phyloP scores from a whole-genome alignment of 148 eudicot species.

The Vaccinium vitisidaea region DNA sequence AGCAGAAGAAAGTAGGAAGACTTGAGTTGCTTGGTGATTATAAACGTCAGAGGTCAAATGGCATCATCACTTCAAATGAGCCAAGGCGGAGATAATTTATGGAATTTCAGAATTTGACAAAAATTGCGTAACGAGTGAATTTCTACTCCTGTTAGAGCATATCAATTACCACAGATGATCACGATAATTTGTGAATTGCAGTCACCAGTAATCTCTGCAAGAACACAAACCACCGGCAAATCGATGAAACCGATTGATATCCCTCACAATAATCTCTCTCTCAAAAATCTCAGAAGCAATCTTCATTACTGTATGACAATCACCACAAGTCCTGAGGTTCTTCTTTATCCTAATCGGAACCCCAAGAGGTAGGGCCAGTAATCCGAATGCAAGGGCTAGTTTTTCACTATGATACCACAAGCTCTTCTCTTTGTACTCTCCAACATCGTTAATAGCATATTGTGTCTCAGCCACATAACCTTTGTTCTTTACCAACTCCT shows the following conservation, averaged over 20 bases:
- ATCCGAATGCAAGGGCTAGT: constrained; percentile 49
- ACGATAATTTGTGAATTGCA: neutral
- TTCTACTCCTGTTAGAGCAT: neutral
- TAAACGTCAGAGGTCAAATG: neutral
- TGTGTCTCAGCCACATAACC: constrained; percentile 36
- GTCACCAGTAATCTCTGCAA: constrained; percentile 46
- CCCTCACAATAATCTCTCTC: constrained; percentile 47
- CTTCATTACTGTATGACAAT: constrained; percentile 47
- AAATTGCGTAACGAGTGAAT: neutral
- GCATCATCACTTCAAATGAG: neutral
- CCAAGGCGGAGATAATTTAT: neutral
- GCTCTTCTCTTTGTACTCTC: constrained; percentile 37
- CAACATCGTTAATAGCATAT: constrained; percentile 26
- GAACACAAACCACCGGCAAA: constrained; percentile 41
- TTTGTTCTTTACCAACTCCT: constrained; percentile 36
- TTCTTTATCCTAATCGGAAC: constrained; percentile 42
- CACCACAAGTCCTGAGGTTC: constrained; percentile 43
- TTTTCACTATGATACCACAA: constrained; percentile 49
- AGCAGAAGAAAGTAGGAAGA: neutral
- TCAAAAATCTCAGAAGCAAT: constrained; percentile 34
- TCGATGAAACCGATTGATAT: constrained; percentile 45
- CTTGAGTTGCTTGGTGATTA: neutral
- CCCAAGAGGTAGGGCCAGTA: constrained; percentile 30
- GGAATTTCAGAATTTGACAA: neutral
- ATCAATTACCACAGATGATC: neutral